Percentiles rank a stretch among this genome's conserved stretches.
These are phyloP conservation scores for Globisporangium ultimum DNA, from an alignment of 352 stramenopile genomes.

Conservation along the genomic window DNA sequence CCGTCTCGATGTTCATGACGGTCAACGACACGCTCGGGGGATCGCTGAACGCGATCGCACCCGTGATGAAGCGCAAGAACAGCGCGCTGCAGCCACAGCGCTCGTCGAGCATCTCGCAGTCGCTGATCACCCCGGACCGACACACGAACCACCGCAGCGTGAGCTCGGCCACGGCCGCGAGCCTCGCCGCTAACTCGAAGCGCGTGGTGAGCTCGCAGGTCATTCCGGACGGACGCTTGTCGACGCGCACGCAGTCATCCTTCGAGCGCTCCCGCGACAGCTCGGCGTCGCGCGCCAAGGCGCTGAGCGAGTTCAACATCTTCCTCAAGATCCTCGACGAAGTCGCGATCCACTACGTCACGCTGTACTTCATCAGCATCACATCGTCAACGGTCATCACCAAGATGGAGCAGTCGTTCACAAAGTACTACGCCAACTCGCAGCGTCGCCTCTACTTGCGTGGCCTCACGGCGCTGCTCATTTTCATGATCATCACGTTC, in stretches of 20 bases:
- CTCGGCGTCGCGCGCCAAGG: conserved; percentile 44
- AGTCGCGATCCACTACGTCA: conserved; percentile 74
- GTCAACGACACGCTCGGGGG: conserved; percentile 33
- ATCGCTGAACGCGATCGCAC: conserved; percentile 26
- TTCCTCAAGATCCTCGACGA: conserved; percentile 84
- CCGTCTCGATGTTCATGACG: conserved; percentile 12
- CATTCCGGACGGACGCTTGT: conserved; percentile 25
- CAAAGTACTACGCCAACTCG: conserved; percentile 74
- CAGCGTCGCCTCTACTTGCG: conserved; percentile 63
- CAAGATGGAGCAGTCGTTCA: conserved; percentile 78
- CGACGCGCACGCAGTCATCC: conserved; percentile 23
- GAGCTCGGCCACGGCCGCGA: conserved; percentile 20
- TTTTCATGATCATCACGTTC: conserved; percentile 69
- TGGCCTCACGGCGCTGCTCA: conserved; percentile 51
- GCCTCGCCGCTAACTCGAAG: conserved; percentile 21
- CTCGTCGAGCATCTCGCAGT: conserved; percentile 36
- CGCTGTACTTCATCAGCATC: conserved; percentile 82
- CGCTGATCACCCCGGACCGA: conserved; percentile 21
- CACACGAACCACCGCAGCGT: conserved; percentile 18
- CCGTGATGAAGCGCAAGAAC: conserved; percentile 19
- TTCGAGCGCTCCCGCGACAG: conserved; percentile 47
- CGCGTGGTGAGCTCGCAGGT: conserved; percentile 28
- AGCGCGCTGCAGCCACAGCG: conserved; percentile 36
- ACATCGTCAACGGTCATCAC: conserved; percentile 58
- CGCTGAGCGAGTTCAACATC: conserved; percentile 68